Evolutionary conservation across 2,329 filamentous ascomycete genomes (phyloP).

Genomic region (Dothidotthia symphoricarpi): DNA sequence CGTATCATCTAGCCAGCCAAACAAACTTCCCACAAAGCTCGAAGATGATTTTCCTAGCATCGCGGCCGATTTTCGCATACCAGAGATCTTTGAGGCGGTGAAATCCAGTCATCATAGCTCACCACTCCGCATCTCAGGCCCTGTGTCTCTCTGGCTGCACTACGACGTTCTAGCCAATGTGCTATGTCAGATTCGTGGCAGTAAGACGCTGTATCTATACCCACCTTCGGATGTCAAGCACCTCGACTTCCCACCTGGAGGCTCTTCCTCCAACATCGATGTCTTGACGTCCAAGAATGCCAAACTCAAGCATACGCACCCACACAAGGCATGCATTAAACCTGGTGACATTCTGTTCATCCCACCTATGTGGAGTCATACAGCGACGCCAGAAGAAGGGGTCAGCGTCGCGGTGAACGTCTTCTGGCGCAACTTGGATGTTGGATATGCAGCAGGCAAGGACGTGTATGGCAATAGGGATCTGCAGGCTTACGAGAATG

Average conservation of each 20-base stretch:
- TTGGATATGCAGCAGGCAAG: conserved; percentile 68
- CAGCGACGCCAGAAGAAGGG: conserved; percentile 54
- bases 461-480: conserved; percentile 91
- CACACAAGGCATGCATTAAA: conserved; percentile 63
- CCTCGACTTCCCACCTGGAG: conserved; percentile 70
- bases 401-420: conserved; percentile 81
- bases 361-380: conserved; percentile 81
- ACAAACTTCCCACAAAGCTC: conserved; percentile 68
- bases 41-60: conserved; percentile 69
- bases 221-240: conserved; percentile 71
- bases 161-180: conserved; percentile 91
- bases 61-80: conserved; percentile 67
- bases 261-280: conserved; percentile 76
- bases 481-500: conserved; percentile 79
- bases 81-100: conserved; percentile 48
- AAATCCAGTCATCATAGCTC: conserved; percentile 69
- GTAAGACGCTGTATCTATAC: conserved; percentile 73
- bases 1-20: conserved; percentile 67
- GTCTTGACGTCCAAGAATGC: conserved; percentile 54
- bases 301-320: conserved; percentile 49
- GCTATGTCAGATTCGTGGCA: conserved; percentile 73
- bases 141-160: conserved; percentile 84
- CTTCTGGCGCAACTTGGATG: conserved; percentile 73
- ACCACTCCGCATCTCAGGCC: conserved; percentile 74
- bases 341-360: conserved; percentile 79